Percentiles rank a stretch among this genome's conserved stretches.
These are phyloP conservation scores for Phytophthora constricta DNA, from an alignment of 352 stramenopile species.

Conservation along the genomic window DNA sequence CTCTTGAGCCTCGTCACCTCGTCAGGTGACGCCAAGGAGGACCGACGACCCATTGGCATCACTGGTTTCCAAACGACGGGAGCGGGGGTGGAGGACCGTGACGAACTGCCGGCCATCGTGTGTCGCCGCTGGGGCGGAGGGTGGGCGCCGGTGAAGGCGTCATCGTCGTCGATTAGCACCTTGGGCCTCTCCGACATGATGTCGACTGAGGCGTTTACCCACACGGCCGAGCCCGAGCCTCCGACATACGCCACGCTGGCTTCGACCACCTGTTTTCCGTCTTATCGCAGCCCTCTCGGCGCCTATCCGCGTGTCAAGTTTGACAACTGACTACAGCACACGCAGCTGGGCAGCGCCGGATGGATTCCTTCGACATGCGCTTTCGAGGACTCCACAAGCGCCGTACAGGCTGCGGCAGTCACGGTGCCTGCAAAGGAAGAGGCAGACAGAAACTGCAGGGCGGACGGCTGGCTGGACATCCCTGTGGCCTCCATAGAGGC, in stretches of 20 bases:
- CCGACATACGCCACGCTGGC: slow-evolving; percentile 25
- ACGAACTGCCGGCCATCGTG: slow-evolving; percentile 28
- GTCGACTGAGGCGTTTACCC: slow-evolving; percentile 16
- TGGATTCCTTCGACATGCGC: slow-evolving; percentile 26
- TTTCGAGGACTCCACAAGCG: slow-evolving; percentile 31
- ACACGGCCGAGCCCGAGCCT: slow-evolving; percentile 7
- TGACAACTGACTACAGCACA: slow-evolving; percentile 20
- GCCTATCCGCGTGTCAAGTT: slow-evolving; percentile 33
- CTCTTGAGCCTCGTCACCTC: slow-evolving; percentile 27
- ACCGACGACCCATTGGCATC: slow-evolving; percentile 34
- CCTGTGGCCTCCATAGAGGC: background rate
- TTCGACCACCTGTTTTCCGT: slow-evolving; percentile 28
- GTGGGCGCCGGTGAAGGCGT: slow-evolving; percentile 17
- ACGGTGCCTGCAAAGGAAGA: background rate
- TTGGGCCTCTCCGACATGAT: slow-evolving; percentile 27
- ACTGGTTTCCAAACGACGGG: slow-evolving; percentile 35
- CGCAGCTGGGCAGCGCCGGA: slow-evolving; percentile 26
- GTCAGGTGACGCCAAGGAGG: slow-evolving; percentile 28
- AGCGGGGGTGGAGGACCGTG: slow-evolving; percentile 12
- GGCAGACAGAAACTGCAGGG: background rate
- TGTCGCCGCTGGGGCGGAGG: slow-evolving; percentile 21
- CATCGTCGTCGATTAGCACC: slow-evolving; percentile 24
- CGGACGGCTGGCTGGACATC: background rate
- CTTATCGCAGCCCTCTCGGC: slow-evolving; percentile 33
- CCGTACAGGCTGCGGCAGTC: slow-evolving; percentile 15